phyloP scores from a whole-genome alignment of 2,329 filamentous ascomycete genomes.

The Kalmusia sp. region DNA sequence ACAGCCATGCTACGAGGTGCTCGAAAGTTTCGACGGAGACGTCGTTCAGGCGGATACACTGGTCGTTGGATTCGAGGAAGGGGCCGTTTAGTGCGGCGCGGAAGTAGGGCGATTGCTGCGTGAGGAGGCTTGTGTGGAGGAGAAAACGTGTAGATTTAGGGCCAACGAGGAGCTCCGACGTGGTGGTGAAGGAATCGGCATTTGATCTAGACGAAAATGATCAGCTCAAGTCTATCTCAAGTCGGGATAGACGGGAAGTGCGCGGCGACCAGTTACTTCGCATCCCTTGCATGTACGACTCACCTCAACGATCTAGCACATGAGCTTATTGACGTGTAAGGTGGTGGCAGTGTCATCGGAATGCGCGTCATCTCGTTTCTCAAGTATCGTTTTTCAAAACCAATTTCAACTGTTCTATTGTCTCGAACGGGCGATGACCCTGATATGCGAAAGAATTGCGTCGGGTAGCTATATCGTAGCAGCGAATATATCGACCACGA shows the following conservation, averaged over 20 bases:
- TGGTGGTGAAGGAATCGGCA: conserved; percentile 50
- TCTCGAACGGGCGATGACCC: too few relatives aligned
- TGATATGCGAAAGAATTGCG: background rate
- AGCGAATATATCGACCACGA: background rate
- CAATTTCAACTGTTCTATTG: too few relatives aligned
- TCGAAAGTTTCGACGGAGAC: conserved; percentile 55
- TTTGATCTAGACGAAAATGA: conserved; percentile 39
- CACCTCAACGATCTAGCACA: conserved; percentile 22
- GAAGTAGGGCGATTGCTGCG: conserved; percentile 57
- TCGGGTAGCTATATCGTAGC: background rate
- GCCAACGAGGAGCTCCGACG: conserved; percentile 48
- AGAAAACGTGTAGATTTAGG: conserved; percentile 49
- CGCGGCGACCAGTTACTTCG: background rate
- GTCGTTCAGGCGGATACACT: conserved; percentile 53
- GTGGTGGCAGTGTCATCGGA: conserved; percentile 35
- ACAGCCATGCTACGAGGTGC: conserved; percentile 60
- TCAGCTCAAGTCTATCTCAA: background rate
- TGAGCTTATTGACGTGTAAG: conserved; percentile 36
- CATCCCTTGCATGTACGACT: conserved; percentile 29
- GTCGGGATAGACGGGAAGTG: background rate
- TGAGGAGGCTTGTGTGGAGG: conserved; percentile 58
- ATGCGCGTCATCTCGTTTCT: conserved; percentile 22
- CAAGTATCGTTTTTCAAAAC: background rate
- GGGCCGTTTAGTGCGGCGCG: conserved; percentile 56
- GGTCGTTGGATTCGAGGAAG: conserved; percentile 54